Evolutionary conservation across 1,139 yeast species (phyloP), one percentile per base, ranked within the genome.

Genomic region (Nakaseomyces sp.): DNA sequence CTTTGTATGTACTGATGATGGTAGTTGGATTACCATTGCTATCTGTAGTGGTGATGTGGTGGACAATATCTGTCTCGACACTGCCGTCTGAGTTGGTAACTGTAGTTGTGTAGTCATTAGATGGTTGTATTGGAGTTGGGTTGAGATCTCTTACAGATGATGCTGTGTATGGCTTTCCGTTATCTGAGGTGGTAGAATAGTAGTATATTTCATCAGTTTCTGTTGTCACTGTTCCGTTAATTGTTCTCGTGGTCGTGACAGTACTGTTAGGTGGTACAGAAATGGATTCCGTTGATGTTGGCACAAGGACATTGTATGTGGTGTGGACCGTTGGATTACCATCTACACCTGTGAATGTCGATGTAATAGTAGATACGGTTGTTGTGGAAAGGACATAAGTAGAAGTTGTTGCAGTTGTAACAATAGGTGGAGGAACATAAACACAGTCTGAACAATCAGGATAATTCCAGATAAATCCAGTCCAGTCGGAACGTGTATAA

Each of bases 81-180:
- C 17, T 16, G 4, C 33, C 33, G 18, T 30, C 10, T n/a, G 12
- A 5, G 33, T 30, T 5, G 33, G 33, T 30, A 18, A 30, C 18
- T 4, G 10, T 15, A 30, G 33, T 30, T 4, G 33, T 12, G 6
- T 5, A 4, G 10, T 30, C 33, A 7, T 22, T 22, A 3, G 24
- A 22, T 22, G 24, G 24, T 9, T 22, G 9, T 2, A 22, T 22
- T 22, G 24, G 24, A 9, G 3, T 1, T 22, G 24, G 24, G 24
- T 22, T 22, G 3, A 9, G 9, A 22, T 22, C 3, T 4, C 12
- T 26, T 2, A 26, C n/a, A 2, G n/a, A 6, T 17, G 36, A 29
- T n/a, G 28, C 38, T 12, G 28, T 20, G 10, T 13, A n/a, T n/a
- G 38, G 38, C n/a, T 22, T 35, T n/a, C 38, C 38, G 22, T 20